These are phyloP conservation scores for Pseudognaphalium luteoalbum DNA, from an alignment of 129 eudicot genomes.

Conservation along the genomic window DNA sequence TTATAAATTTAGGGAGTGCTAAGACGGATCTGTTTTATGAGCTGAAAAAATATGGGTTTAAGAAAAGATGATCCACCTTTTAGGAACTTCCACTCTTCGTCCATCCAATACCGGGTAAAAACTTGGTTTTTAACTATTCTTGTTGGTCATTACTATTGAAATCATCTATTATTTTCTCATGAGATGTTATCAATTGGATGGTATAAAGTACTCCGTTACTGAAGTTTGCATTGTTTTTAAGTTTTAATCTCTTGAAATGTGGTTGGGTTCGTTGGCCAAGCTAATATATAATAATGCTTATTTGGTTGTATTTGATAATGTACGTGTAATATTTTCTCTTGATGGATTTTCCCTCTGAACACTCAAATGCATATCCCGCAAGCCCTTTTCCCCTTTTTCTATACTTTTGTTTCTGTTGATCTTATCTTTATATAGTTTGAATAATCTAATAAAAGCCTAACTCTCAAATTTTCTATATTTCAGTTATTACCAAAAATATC, in stretches of 20 bases:
- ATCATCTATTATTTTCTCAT: too few relatives aligned
- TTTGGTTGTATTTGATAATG: too few relatives aligned
- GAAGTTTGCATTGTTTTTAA: too few relatives aligned
- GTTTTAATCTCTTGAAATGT: too few relatives aligned
- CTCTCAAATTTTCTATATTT: background rate
- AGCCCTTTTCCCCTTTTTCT: conserved; percentile 17
- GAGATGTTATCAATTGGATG: too few relatives aligned
- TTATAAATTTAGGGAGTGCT: conserved; percentile 52
- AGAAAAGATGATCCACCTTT: conserved; percentile 31
- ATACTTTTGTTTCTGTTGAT: conserved; percentile 26
- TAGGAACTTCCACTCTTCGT: too few relatives aligned
- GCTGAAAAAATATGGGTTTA: conserved; percentile 51
- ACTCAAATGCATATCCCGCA: conserved; percentile 74
- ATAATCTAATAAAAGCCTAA: background rate
- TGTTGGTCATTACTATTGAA: too few relatives aligned
- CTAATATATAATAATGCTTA: too few relatives aligned
- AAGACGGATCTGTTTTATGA: conserved; percentile 52
- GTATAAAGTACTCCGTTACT: too few relatives aligned
- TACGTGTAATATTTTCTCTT: background rate
- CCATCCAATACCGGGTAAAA: too few relatives aligned
- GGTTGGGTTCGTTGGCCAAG: too few relatives aligned
- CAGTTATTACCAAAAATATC: background rate
- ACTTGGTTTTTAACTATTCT: too few relatives aligned
- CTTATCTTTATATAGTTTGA: conserved; percentile 32
- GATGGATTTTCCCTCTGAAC: conserved; percentile 21